These are phyloP conservation scores for Rhizodiscina lignyota DNA, from an alignment of 495 filamentous ascomycete genomes.

Conservation along the genomic window DNA sequence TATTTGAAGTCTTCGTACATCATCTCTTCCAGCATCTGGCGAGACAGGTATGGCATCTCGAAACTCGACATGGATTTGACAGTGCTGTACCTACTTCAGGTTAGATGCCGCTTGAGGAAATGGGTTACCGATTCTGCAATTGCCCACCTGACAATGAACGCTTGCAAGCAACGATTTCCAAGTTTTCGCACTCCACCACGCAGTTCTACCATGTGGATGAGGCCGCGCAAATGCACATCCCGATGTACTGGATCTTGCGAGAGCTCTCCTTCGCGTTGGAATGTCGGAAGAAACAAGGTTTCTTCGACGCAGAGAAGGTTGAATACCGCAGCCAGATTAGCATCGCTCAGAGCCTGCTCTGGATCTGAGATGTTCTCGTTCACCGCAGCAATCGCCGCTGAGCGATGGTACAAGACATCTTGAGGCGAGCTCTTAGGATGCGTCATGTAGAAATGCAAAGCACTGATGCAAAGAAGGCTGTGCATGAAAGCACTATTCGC, in stretches of 20 bases:
- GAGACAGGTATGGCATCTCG: too few species aligned
- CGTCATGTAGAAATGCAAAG: constrained; percentile 13
- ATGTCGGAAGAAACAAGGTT: constrained; percentile 11
- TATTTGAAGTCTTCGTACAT: too few species aligned
- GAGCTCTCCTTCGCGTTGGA: too few species aligned
- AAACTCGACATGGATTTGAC: too few species aligned
- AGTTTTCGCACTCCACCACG: constrained; percentile 13
- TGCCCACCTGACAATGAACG: constrained; percentile 20
- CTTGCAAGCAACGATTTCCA: constrained; percentile 16
- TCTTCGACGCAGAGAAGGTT: constrained; percentile 16
- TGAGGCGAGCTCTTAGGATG: constrained; percentile 10
- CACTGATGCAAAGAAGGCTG: constrained; percentile 14
- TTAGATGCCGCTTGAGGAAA: too few species aligned
- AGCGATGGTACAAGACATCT: constrained; percentile 14
- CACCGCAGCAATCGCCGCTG: constrained; percentile 13
- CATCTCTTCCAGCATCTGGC: too few species aligned
- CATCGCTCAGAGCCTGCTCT: constrained; percentile 11
- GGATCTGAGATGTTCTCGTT: constrained; percentile 14
- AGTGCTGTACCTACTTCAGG: too few species aligned
- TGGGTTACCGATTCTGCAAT: too few species aligned
- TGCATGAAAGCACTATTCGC: constrained; percentile 16
- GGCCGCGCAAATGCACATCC: constrained; percentile 14
- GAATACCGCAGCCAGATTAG: constrained; percentile 17
- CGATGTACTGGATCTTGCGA: too few species aligned
- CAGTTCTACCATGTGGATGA: constrained; percentile 15